A percentile compares a stretch with the other conserved stretches of the same genome.
These are phyloP conservation scores for Emmonsia crescens DNA, from an alignment of 2,329 filamentous ascomycete species.

Conservation along the genomic window DNA sequence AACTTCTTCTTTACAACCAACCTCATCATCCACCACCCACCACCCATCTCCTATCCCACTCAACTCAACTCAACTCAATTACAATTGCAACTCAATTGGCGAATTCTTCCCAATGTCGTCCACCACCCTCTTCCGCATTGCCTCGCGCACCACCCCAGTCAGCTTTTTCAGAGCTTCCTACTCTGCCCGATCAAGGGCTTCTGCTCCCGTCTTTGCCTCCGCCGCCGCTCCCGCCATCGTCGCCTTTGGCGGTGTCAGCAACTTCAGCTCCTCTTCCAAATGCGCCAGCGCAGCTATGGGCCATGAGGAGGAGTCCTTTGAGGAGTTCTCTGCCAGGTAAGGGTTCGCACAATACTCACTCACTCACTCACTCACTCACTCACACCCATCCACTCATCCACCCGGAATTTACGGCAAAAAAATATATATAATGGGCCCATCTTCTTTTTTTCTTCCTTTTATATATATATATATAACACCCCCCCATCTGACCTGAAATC, in stretches of 20 bases:
- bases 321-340: slow-evolving; percentile 97
- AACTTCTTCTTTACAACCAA: neutral
- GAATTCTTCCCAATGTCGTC: slow-evolving; percentile 47
- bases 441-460: neutral
- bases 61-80: slow-evolving; percentile 8
- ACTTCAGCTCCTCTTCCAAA: slow-evolving; percentile 45
- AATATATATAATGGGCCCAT: neutral
- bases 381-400: too few species aligned
- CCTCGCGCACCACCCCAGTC: slow-evolving; percentile 52
- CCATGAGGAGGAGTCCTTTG: slow-evolving; percentile 92
- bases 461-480: neutral
- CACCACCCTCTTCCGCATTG: slow-evolving; percentile 57
- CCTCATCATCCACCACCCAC: neutral
- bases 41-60: neutral
- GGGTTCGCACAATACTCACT: slow-evolving; percentile 20
- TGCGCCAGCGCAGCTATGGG: slow-evolving; percentile 41
- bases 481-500: too few species aligned
- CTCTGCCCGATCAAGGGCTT: slow-evolving; percentile 47
- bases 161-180: slow-evolving; percentile 54
- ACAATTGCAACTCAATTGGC: slow-evolving; percentile 4
- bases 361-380: too few species aligned
- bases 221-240: slow-evolving; percentile 41
- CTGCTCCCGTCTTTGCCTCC: slow-evolving; percentile 39
- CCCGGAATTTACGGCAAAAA: neutral
- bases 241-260: slow-evolving; percentile 52